Percentiles rank a stretch among this genome's conserved stretches.
phyloP scores from a whole-genome alignment of 2,329 filamentous ascomycete species.

The Myriosclerotinia scirpicola region DNA sequence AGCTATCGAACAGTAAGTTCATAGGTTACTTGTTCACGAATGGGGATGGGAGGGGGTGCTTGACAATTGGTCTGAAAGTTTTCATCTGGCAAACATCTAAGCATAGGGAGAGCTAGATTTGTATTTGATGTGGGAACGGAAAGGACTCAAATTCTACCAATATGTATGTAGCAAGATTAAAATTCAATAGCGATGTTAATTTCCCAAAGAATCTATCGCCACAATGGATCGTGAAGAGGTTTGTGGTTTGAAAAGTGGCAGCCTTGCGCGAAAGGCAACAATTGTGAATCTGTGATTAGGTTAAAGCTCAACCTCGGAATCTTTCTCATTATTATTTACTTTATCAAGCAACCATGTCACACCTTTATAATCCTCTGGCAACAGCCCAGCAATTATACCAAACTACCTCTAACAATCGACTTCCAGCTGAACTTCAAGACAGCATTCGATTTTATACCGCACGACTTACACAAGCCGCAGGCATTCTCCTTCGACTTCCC shows the following conservation, averaged over 20 bases:
- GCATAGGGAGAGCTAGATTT: not conserved
- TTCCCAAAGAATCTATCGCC: not conserved
- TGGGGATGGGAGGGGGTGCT: not conserved
- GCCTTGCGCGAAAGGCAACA: slow-evolving; percentile 35
- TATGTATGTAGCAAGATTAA: not conserved
- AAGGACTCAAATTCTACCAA: not conserved
- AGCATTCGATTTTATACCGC: slow-evolving; percentile 70
- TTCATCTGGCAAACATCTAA: not conserved
- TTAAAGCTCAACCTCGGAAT: slow-evolving; percentile 11
- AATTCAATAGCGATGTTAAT: not conserved
- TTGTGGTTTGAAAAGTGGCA: slow-evolving; percentile 20
- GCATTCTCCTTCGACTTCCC: slow-evolving; percentile 77
- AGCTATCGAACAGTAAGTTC: not conserved
- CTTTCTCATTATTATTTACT: not conserved
- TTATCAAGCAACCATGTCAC: slow-evolving; percentile 49
- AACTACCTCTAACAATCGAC: slow-evolving; percentile 53
- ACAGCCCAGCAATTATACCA: slow-evolving; percentile 68
- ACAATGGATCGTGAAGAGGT: not conserved
- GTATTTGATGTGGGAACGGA: not conserved
- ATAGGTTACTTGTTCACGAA: not conserved
- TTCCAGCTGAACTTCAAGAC: slow-evolving; percentile 70
- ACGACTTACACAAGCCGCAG: slow-evolving; percentile 73
- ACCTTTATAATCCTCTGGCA: slow-evolving; percentile 70
- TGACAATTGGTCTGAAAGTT: not conserved
- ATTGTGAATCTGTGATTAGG: not conserved